Percentiles rank a stretch among this genome's conserved stretches.
Conservation (phyloP, 164 flowering plant species). For the Nymphaea thermarum region DNA sequence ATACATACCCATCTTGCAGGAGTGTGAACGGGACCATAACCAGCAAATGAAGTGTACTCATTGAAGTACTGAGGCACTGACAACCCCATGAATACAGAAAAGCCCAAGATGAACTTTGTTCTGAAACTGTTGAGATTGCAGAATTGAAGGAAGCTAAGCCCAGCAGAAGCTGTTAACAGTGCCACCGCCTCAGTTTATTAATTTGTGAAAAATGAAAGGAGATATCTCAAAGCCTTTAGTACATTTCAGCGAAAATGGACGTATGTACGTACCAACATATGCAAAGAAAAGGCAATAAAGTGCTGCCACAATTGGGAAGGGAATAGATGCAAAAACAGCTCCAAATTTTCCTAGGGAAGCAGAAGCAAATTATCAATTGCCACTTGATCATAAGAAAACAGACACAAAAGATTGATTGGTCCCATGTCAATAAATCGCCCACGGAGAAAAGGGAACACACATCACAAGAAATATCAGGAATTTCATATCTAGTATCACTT, state of each 20-base stretch:
- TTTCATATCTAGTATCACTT: no score
- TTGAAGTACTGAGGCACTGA: conserved; percentile 81
- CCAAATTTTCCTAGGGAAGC: conserved; percentile 54
- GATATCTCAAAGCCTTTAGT: not conserved
- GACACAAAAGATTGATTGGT: no score
- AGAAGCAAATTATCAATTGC: not conserved
- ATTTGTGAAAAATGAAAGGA: not conserved
- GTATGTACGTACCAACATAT: conserved; percentile 68
- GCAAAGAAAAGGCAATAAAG: conserved; percentile 67
- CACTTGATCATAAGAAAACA: not conserved
- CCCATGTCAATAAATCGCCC: no score
- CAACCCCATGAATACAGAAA: conserved; percentile 77
- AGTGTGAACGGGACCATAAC: conserved; percentile 69
- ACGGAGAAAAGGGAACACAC: no score
- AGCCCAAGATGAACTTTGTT: conserved; percentile 60
- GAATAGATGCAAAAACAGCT: conserved; percentile 74
- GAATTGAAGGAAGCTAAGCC: conserved; percentile 70
- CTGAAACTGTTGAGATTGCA: conserved; percentile 84
- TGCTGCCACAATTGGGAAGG: conserved; percentile 61
- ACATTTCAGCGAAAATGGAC: not conserved
- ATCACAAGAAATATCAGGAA: no score
- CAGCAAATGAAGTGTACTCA: conserved; percentile 40
- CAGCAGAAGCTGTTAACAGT: conserved; percentile 45
- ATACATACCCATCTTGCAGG: conserved; percentile 61
- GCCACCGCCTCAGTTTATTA: not conserved